Percentiles rank a stretch among this genome's conserved stretches.
Conservation (phyloP, 2,329 filamentous ascomycete genomes). For the Ceratocystis ficicola region DNA sequence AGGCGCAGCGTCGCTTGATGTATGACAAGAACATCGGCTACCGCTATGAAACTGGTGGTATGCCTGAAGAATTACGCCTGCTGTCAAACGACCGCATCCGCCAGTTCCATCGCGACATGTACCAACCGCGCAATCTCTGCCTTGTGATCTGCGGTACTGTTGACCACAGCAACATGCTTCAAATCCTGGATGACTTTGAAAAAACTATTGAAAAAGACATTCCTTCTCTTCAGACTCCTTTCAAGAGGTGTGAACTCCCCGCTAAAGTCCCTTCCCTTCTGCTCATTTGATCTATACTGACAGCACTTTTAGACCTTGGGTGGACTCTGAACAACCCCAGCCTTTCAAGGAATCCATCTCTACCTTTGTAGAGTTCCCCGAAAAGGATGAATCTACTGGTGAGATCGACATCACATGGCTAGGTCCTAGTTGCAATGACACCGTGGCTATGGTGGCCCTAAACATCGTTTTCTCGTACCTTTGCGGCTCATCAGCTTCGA, state of each 20-base stretch:
- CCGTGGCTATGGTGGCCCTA: slow-evolving; percentile 56
- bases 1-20: slow-evolving; percentile 63
- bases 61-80: slow-evolving; percentile 82
- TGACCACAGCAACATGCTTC: slow-evolving; percentile 65
- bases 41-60: slow-evolving; percentile 93
- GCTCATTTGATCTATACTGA: slow-evolving; percentile 1
- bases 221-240: slow-evolving; percentile 59
- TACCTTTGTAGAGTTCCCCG: slow-evolving; percentile 78
- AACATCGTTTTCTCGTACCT: slow-evolving; percentile 76
- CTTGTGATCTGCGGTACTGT: slow-evolving; percentile 86
- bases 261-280: too few species aligned
- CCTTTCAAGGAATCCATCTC: slow-evolving; percentile 58
- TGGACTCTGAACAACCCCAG: slow-evolving; percentile 71
- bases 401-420: slow-evolving; percentile 80
- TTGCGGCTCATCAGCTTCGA: slow-evolving; percentile 80
- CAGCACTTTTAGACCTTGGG: slow-evolving; percentile 53
- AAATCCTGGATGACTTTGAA: slow-evolving; percentile 79
- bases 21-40: slow-evolving; percentile 88
- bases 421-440: slow-evolving; percentile 67
- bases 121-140: slow-evolving; percentile 90
- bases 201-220: slow-evolving; percentile 73
- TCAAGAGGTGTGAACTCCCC: slow-evolving; percentile 44
- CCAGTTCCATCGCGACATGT: slow-evolving; percentile 93
- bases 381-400: slow-evolving; percentile 88
- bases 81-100: slow-evolving; percentile 82